phyloP scores from a whole-genome alignment of 2,329 filamentous ascomycete genomes.

The Coleophoma crateriformis region DNA sequence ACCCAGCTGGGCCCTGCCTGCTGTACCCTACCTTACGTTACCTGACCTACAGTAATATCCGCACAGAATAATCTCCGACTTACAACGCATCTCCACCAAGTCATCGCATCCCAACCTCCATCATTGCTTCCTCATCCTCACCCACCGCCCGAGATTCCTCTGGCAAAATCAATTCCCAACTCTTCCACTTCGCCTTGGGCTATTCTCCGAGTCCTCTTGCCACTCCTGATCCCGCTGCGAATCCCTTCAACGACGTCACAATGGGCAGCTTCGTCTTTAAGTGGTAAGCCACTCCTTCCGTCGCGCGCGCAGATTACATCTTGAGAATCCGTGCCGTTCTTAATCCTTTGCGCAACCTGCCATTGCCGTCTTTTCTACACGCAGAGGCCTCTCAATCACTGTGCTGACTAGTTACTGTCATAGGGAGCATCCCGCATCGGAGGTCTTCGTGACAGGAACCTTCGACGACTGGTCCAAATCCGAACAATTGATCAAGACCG shows the following conservation, averaged over 20 bases:
- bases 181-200: slow-evolving; percentile 1
- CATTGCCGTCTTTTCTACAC: neutral
- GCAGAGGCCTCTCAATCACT: no score
- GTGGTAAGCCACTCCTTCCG: slow-evolving; percentile 21
- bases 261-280: slow-evolving; percentile 32
- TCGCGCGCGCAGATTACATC: neutral
- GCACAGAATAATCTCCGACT: slow-evolving; percentile 1
- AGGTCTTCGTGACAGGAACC: slow-evolving; percentile 89
- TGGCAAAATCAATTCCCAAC: neutral
- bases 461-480: slow-evolving; percentile 94
- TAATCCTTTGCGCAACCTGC: neutral
- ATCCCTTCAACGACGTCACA: slow-evolving; percentile 5
- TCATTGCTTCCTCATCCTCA: slow-evolving; percentile 11
- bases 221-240: slow-evolving; percentile 6
- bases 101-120: neutral
- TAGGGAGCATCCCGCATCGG: slow-evolving; percentile 79
- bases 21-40: neutral
- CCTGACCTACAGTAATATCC: neutral
- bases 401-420: slow-evolving; percentile 15
- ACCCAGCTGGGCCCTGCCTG: no score
- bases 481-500: slow-evolving; percentile 73
- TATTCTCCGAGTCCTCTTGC: neutral
- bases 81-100: neutral
- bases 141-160: slow-evolving; percentile 15
- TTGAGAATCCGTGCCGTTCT: neutral